Percentiles rank a stretch among this genome's conserved stretches.
Conservation (phyloP, 2,329 filamentous ascomycete species). For the Fusarium udum region DNA sequence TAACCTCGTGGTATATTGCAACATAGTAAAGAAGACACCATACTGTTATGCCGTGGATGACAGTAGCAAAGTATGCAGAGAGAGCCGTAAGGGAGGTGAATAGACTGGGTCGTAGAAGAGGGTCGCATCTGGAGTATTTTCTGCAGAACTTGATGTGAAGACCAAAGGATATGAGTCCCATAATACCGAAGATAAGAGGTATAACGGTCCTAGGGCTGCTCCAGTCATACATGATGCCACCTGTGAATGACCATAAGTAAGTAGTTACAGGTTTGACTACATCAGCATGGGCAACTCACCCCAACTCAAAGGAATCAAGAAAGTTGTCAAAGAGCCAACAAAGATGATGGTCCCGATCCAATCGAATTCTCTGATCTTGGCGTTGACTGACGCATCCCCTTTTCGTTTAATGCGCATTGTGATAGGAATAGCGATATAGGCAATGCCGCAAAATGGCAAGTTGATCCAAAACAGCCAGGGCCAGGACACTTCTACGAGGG, state of each 20-base stretch:
- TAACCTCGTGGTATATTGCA: constrained; percentile 36
- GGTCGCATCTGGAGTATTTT: constrained; percentile 36
- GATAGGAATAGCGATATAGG: constrained; percentile 31
- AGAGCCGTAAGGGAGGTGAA: constrained; percentile 37
- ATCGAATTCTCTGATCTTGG: constrained; percentile 57
- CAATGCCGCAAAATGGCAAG: constrained; percentile 58
- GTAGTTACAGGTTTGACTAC: background rate
- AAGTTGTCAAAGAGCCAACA: constrained; percentile 63
- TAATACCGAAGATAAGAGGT: constrained; percentile 65
- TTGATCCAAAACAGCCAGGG: constrained; percentile 74
- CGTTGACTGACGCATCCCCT: constrained; percentile 5
- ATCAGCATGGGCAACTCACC: constrained; percentile 11
- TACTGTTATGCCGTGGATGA: constrained; percentile 35
- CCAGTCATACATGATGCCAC: constrained; percentile 73
- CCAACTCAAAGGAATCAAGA: constrained; percentile 38
- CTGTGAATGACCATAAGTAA: constrained; percentile 43
- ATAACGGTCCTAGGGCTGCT: constrained; percentile 68
- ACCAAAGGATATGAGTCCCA: constrained; percentile 46
- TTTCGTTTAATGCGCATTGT: constrained; percentile 34
- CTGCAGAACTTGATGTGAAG: constrained; percentile 34
- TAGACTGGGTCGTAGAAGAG: constrained; percentile 36
- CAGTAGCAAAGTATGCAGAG: constrained; percentile 37
- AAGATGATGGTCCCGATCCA: constrained; percentile 71
- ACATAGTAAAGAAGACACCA: constrained; percentile 39
- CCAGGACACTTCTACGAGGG: constrained; percentile 64